Conservation (phyloP, 148 eudicot genomes). For the Spergularia bocconei region DNA sequence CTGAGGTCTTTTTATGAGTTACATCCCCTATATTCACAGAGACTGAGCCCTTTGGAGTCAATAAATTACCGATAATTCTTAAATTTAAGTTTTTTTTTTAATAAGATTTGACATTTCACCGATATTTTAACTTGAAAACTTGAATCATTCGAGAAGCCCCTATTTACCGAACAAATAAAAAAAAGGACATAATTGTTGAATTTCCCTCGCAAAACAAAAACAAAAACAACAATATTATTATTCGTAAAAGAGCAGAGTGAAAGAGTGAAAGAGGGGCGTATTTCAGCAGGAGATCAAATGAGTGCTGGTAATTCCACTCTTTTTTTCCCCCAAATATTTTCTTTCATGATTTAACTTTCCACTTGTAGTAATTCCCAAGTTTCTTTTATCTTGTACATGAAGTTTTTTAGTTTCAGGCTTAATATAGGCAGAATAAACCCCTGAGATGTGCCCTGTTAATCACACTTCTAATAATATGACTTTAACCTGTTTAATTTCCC, state of each 20-base stretch:
- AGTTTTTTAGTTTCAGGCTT: not conserved
- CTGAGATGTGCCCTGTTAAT: not conserved
- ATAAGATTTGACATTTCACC: too few species aligned
- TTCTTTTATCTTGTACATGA: not conserved
- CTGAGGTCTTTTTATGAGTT: too few species aligned
- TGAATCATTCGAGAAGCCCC: too few species aligned
- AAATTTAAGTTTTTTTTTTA: too few species aligned
- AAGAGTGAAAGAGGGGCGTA: not conserved
- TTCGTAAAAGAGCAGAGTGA: too few species aligned
- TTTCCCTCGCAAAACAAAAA: too few species aligned
- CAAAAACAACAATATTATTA: too few species aligned
- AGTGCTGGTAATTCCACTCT: slow-evolving; percentile 12
- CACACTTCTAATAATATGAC: not conserved
- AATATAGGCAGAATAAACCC: not conserved
- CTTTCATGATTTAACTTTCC: not conserved
- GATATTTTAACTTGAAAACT: too few species aligned
- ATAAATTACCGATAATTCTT: too few species aligned
- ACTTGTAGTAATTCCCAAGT: not conserved
- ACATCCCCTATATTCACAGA: too few species aligned
- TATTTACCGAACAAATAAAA: too few species aligned
- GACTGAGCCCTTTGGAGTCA: too few species aligned
- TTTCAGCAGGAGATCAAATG: not conserved
- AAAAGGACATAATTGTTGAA: not conserved
- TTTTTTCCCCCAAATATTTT: not conserved
- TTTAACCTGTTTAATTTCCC: not conserved